phyloP scores from a whole-genome alignment of 2,329 filamentous ascomycete species.

The Chaetomium sp. region DNA sequence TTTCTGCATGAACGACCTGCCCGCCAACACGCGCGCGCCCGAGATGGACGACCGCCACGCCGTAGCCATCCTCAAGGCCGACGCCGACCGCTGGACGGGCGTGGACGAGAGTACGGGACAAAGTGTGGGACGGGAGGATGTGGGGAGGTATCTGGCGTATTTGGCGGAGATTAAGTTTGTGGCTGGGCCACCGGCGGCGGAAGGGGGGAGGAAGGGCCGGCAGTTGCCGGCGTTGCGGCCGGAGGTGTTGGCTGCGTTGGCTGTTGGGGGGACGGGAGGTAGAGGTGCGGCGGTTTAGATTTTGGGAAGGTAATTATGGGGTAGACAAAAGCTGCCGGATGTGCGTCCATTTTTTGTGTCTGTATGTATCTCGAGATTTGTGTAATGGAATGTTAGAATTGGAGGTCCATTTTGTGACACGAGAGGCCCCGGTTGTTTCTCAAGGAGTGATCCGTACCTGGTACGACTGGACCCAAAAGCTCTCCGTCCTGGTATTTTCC shows the following conservation, averaged over 20 bases:
- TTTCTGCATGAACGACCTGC: constrained; percentile 65
- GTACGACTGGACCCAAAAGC: no score
- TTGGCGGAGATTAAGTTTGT: constrained; percentile 59
- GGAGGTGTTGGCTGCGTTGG: constrained; percentile 24
- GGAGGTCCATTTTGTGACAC: no score
- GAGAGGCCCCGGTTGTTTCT: no score
- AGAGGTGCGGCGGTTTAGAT: constrained; percentile 18
- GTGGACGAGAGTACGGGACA: constrained; percentile 34
- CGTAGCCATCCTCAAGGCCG: constrained; percentile 54
- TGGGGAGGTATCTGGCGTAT: constrained; percentile 59
- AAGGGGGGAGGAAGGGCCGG: constrained; percentile 22
- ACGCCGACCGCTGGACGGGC: constrained; percentile 53
- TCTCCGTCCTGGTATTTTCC: no score
- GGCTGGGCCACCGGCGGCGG: constrained; percentile 33
- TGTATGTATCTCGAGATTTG: no score
- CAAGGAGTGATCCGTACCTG: no score
- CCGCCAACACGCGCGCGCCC: constrained; percentile 61
- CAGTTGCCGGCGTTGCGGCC: constrained; percentile 28
- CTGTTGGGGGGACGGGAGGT: constrained; percentile 21
- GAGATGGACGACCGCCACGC: constrained; percentile 71
- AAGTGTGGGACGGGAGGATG: constrained; percentile 54
- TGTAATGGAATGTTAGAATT: no score
- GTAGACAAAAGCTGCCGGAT: background rate
- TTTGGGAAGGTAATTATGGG: background rate
- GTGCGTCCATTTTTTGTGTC: no score